These are phyloP conservation scores for Lodderomyces elongisporus DNA, from an alignment of 1,139 yeast species.

Conservation along the genomic window DNA sequence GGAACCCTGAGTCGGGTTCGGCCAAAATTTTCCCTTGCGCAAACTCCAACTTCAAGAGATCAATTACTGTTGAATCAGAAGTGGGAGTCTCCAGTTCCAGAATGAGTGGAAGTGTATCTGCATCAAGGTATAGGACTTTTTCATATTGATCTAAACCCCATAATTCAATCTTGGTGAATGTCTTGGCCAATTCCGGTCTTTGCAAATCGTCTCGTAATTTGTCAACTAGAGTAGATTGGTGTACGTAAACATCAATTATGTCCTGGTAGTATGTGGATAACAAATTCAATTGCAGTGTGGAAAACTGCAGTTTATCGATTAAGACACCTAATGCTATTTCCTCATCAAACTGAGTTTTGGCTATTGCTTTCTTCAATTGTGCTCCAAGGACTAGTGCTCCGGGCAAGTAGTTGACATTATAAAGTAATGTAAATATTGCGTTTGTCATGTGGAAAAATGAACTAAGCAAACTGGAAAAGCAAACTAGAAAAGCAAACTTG, in stretches of 20 bases:
- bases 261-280: slow-evolving; percentile 26
- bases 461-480: too few relatives aligned
- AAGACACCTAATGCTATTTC: slow-evolving; percentile 24
- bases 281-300: slow-evolving; percentile 23
- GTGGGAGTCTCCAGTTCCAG: slow-evolving; percentile 21
- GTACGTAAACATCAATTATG: slow-evolving; percentile 26
- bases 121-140: slow-evolving; percentile 69
- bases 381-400: slow-evolving; percentile 68
- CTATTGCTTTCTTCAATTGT: slow-evolving; percentile 14
- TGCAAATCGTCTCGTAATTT: slow-evolving; percentile 38
- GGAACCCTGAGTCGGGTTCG: slow-evolving; percentile 94
- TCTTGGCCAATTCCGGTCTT: slow-evolving; percentile 69
- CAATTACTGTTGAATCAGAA: slow-evolving; percentile 27
- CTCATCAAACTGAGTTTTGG: slow-evolving; percentile 10
- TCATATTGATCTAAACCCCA: slow-evolving; percentile 59
- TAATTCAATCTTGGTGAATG: slow-evolving; percentile 68
- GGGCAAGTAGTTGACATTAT: slow-evolving; percentile 62
- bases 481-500: too few relatives aligned
- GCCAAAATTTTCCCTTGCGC: slow-evolving; percentile 51
- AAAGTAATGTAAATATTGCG: slow-evolving; percentile 66
- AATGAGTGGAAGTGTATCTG: slow-evolving; percentile 68
- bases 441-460: slow-evolving; percentile 26
- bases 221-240: slow-evolving; percentile 22
- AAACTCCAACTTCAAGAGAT: slow-evolving; percentile 28
- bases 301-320: slow-evolving; percentile 29